Conservation (phyloP, 1,284 basidiomycete genomes). For the Caloboletus inedulis region DNA sequence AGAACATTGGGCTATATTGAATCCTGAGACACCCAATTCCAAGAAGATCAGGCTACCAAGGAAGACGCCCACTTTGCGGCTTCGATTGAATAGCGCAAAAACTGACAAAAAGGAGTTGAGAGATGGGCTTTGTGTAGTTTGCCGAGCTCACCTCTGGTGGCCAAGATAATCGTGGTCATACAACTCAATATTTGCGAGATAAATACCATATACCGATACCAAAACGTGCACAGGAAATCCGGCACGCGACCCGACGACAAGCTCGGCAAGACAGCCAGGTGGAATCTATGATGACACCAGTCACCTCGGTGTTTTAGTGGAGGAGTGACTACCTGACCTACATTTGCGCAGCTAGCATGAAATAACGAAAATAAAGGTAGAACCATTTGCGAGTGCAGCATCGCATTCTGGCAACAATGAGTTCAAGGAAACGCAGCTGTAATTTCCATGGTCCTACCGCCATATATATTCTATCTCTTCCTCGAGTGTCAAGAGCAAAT, state of each 20-base stretch:
- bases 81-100: slow-evolving; percentile 24
- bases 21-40: background rate
- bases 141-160: slow-evolving; percentile 18
- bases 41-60: slow-evolving; percentile 9
- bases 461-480: slow-evolving; percentile 25
- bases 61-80: slow-evolving; percentile 2
- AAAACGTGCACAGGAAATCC: slow-evolving; percentile 9
- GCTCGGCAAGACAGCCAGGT: background rate
- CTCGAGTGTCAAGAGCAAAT: slow-evolving; percentile 10
- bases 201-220: slow-evolving; percentile 14
- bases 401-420: slow-evolving; percentile 12
- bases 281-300: too few relatives aligned
- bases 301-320: too few relatives aligned
- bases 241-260: slow-evolving; percentile 15
- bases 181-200: slow-evolving; percentile 5
- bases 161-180: slow-evolving; percentile 10
- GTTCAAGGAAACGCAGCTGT: background rate
- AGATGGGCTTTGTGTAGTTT: background rate
- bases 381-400: slow-evolving; percentile 17
- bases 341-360: too few relatives aligned
- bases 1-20: background rate
- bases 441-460: slow-evolving; percentile 12
- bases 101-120: slow-evolving; percentile 10
- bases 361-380: slow-evolving; percentile 18
- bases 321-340: background rate